Base-by-base conservation (phyloP, 2,329 filamentous ascomycete species). In the Acrodontium crateriforme region DNA sequence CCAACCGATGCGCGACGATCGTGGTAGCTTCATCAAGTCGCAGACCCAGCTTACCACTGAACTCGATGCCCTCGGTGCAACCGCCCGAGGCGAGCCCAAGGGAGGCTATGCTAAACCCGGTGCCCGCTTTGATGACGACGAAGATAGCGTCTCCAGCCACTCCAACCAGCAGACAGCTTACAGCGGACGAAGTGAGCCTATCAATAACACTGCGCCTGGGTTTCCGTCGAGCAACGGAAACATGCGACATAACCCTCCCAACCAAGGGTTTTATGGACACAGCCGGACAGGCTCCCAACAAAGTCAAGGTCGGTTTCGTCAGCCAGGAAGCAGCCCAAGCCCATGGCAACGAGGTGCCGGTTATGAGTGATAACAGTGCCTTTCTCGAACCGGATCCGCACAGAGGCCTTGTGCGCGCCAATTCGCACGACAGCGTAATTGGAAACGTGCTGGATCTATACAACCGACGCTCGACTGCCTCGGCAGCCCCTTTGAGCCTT, bases 21-120 rank as follows among this genome's bases (percentile, higher is more conserved):
- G 87, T 45, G 83, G 82, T 28, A 94, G 85, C 7, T 94, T 95
- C 60, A 93, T 94, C 74, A 94, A 94, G 64, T 93, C 84, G 9
- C 80, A 89, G 54, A 80, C 80, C 4, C 77, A 87, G 47, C 63
- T 93, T 10, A 82, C 78, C 4, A 92, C 84, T 6, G 85, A 94
- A 57, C 68, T 94, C 27, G 84, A 94, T 53, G 85, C 85, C 6
- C 63, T 94, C 32, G 85, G 81, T 39, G 81, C 80, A 10, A 92
- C 84, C 4, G 85, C 85, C 18, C 77, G 85, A 48, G 84, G 84
- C 32, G 84, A 92, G 50, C 52, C 57, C 36, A 63, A 63, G 49
- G 52, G 56, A 35, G 47, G 47, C 25, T 67, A 68, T 41, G 59
- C 64, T 30, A 62, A 61, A 17, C 60, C 39, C 20, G 47, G 45